Conservation (phyloP, 805 yeast species). For the Sugiyamaella chiloensis region DNA sequence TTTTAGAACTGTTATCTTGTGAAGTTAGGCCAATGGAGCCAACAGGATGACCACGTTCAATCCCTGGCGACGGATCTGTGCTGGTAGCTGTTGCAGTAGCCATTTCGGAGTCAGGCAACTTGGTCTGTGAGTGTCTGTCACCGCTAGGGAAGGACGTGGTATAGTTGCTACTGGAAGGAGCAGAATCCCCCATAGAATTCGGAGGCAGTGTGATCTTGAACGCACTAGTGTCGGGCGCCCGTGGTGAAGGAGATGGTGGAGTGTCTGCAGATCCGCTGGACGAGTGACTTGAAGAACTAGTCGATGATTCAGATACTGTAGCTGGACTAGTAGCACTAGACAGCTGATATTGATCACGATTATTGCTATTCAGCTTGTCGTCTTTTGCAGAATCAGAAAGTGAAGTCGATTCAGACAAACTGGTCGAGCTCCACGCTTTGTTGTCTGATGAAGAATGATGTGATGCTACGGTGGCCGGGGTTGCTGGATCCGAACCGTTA, state of each 20-base stretch:
- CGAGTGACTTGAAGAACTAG: neutral
- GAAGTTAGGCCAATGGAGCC: neutral
- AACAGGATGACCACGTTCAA: neutral
- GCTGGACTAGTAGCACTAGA: neutral
- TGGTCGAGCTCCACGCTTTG: no score
- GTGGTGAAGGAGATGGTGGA: conserved; percentile 1
- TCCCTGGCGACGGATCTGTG: neutral
- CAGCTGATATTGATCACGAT: no score
- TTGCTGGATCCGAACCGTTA: neutral
- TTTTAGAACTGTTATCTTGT: neutral
- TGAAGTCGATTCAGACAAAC: neutral
- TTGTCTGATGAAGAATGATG: no score
- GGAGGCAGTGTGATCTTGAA: conserved; percentile 6
- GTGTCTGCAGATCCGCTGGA: conserved; percentile 1
- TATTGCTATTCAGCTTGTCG: no score
- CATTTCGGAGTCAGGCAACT: neutral
- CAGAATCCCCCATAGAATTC: conserved; percentile 2
- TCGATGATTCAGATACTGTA: neutral
- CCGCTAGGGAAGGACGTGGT: neutral
- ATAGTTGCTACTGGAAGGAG: conserved; percentile 2
- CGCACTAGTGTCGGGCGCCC: conserved; percentile 9
- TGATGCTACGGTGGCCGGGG: no score
- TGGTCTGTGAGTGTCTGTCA: neutral
- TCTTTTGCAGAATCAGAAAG: no score
- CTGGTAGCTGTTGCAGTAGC: neutral